A percentile compares a stretch with the other conserved stretches of the same genome.
phyloP scores from a whole-genome alignment of 1,284 basidiomycete genomes.

The Dichomitus squalens region DNA sequence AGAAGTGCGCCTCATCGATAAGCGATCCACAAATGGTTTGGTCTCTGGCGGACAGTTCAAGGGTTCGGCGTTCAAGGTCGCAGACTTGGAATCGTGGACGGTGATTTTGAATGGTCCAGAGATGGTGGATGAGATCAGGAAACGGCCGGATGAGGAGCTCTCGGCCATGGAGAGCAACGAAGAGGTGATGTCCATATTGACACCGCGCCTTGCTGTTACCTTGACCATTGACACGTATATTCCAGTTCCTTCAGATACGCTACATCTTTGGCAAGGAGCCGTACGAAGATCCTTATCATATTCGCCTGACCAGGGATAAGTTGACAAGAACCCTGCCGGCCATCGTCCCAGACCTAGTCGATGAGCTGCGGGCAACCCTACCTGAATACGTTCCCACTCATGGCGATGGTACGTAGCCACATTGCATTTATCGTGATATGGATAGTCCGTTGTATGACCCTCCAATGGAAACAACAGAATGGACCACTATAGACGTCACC shows the following conservation, averaged over 20 bases:
- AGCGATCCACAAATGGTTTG: too few species aligned
- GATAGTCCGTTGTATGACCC: background rate
- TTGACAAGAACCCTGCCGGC: constrained; percentile 26
- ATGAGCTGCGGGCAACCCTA: constrained; percentile 29
- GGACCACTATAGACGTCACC: constrained; percentile 3
- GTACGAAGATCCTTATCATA: constrained; percentile 29
- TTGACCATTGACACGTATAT: constrained; percentile 21
- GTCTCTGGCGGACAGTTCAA: too few species aligned
- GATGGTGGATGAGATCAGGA: constrained; percentile 28
- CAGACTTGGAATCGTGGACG: constrained; percentile 36
- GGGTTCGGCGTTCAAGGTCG: constrained; percentile 34
- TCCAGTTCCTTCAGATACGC: constrained; percentile 28
- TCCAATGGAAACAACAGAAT: background rate
- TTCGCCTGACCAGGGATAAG: constrained; percentile 28
- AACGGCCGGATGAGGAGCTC: constrained; percentile 29
- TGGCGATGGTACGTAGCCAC: constrained; percentile 4
- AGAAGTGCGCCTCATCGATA: too few species aligned
- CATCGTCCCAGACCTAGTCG: constrained; percentile 27
- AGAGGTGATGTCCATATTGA: background rate
- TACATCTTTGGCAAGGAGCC: constrained; percentile 10
- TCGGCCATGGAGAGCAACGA: background rate
- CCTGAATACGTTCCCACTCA: constrained; percentile 20
- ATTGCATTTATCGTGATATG: background rate
- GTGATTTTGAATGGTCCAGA: constrained; percentile 26
- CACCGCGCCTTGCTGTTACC: background rate